Evolutionary conservation across 768 basidiomycete genomes (phyloP), one percentile per base, ranked within the genome.

Genomic region (Lactifluus rugatus): DNA sequence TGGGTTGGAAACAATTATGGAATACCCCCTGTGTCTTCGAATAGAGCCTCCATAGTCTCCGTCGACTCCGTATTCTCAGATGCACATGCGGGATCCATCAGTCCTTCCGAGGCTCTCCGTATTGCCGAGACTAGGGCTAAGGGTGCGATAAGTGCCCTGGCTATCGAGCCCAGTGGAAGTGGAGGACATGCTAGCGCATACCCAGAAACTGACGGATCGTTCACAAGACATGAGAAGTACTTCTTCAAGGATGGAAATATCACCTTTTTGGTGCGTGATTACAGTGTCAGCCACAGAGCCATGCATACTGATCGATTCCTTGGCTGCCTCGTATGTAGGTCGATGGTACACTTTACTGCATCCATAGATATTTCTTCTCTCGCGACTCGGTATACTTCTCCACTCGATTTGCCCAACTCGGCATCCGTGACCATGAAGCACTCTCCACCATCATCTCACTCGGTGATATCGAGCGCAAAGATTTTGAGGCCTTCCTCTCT

Each of bases 181-280:
- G 28, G 28, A 5, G 5, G 17, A 36, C 31, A 16, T n/a, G 23
- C 21, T 9, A 42, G 45, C 2, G 25, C 25, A 3, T 19, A 36
- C 21, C 25, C 16, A 16, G 36, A 8, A 48, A 1, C 19, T 1
- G 37, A 53, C 1, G 23, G 16, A 16, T 16, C 50, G 14, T 59
- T 61, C 36, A 16, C 19, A 13, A 54, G 41, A 19, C 59, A 63
- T 16, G n/a, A 28, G 17, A 48, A 42, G 39, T 62, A 61, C 37
- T 62, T 51, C 44, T 56, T 62, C 32, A 32, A 23, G 5, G 62
- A 60, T 26, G 58, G 62, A n/a, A 62, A 56, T 6, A 28, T 62
- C 19, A 56, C 59, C 1, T 61, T 62, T 48, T 36, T 62, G 36
- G 62, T 62, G 17, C 3, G 54, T 54, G 17, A 2, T n/a, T n/a